Evolutionary conservation across 495 filamentous ascomycete species (phyloP).

Genomic region (Cryomyces minteri): DNA sequence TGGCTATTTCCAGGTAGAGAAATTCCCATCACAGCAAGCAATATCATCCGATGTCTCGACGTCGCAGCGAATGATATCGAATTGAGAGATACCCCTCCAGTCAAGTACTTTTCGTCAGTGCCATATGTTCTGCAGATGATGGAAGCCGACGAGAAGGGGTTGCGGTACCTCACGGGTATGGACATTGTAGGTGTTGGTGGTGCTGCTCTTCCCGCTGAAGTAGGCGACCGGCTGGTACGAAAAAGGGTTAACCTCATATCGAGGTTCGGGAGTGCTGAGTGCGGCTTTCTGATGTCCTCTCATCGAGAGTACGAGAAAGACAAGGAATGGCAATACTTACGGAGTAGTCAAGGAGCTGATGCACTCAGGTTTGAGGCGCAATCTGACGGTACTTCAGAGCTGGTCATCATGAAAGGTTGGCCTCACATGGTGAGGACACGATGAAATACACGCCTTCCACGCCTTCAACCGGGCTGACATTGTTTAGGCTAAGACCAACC

Average conservation of each 20-base stretch:
- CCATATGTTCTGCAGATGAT: slow-evolving; percentile 36
- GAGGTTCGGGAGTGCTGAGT: slow-evolving; percentile 38
- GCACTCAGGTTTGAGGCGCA: slow-evolving; percentile 32
- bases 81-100: background rate
- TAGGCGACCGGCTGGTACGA: slow-evolving; percentile 28
- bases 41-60: slow-evolving; percentile 23
- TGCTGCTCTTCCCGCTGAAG: slow-evolving; percentile 26
- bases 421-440: slow-evolving; percentile 30
- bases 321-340: slow-evolving; percentile 49
- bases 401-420: slow-evolving; percentile 38
- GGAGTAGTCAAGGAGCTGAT: slow-evolving; percentile 21
- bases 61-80: slow-evolving; percentile 4
- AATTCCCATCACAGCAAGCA: slow-evolving; percentile 28
- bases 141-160: slow-evolving; percentile 16
- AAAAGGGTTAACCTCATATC: slow-evolving; percentile 32
- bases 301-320: slow-evolving; percentile 32
- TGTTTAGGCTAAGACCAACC: slow-evolving; percentile 29
- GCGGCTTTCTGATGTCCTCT: slow-evolving; percentile 34
- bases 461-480: background rate
- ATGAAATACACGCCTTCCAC: background rate
- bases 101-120: slow-evolving; percentile 37
- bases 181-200: slow-evolving; percentile 39
- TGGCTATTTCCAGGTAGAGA: slow-evolving; percentile 34
- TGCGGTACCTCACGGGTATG: slow-evolving; percentile 25
- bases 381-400: slow-evolving; percentile 35